phyloP scores from a whole-genome alignment of 257 asterid species.

The Hygrophila difformis region DNA sequence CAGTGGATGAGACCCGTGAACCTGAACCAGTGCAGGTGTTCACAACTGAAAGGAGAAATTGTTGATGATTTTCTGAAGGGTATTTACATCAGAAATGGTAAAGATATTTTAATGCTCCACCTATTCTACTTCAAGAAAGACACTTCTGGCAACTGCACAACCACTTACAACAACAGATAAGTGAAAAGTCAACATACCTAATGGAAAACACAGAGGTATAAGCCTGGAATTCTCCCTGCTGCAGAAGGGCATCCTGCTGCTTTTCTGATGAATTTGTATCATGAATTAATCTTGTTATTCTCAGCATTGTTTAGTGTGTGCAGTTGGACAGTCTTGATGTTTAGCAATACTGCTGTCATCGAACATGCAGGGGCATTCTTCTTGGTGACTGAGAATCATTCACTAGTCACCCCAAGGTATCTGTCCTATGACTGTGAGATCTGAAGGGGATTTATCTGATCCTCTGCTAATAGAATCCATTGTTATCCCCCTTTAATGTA shows the following conservation, averaged over 20 bases:
- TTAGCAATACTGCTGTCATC: slow-evolving; percentile 38
- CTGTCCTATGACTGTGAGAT: neutral
- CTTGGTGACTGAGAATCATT: slow-evolving; percentile 38
- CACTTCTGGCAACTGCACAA: slow-evolving; percentile 15
- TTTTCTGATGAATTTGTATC: slow-evolving; percentile 24
- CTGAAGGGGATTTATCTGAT: no score
- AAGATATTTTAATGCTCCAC: slow-evolving; percentile 27
- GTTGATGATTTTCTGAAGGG: slow-evolving; percentile 39
- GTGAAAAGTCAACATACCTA: slow-evolving; percentile 25
- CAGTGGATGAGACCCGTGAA: slow-evolving; percentile 37
- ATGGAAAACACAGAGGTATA: slow-evolving; percentile 20
- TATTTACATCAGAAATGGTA: slow-evolving; percentile 43
- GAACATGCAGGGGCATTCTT: slow-evolving; percentile 38
- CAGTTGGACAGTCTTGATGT: neutral
- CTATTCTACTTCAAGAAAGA: slow-evolving; percentile 25
- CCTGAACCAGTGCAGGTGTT: slow-evolving; percentile 15
- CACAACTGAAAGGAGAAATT: slow-evolving; percentile 25
- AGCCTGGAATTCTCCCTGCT: slow-evolving; percentile 38
- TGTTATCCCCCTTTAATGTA: no score
- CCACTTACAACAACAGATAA: slow-evolving; percentile 26
- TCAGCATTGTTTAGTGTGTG: slow-evolving; percentile 23
- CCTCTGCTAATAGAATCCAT: no score
- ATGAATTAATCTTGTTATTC: no score
- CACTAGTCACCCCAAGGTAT: slow-evolving; percentile 54
- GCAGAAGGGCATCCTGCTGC: slow-evolving; percentile 45